Evolutionary conservation across 1,284 basidiomycete genomes (phyloP).

Genomic region (Trichosporon asahii): DNA sequence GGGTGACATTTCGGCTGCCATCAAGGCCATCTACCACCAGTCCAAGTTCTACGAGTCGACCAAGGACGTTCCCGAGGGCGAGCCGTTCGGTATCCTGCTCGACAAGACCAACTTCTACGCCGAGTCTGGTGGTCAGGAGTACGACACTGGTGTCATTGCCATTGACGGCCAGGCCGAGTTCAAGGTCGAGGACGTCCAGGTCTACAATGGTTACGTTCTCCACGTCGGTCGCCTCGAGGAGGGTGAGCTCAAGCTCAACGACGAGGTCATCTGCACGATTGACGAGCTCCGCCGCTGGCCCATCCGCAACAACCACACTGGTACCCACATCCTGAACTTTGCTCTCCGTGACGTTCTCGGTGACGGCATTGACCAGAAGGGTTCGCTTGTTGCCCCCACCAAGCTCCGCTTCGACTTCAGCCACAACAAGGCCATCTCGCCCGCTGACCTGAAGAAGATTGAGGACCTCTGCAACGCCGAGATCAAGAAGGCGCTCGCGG

Average conservation of each 20-base stretch:
- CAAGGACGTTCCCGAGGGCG: slow-evolving; percentile 59
- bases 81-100: slow-evolving; percentile 79
- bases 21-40: slow-evolving; percentile 84
- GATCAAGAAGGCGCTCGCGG: slow-evolving; percentile 83
- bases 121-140: slow-evolving; percentile 95
- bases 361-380: slow-evolving; percentile 96
- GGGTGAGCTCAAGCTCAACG: slow-evolving; percentile 64
- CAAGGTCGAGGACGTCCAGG: slow-evolving; percentile 88
- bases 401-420: slow-evolving; percentile 99
- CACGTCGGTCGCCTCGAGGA: slow-evolving; percentile 85
- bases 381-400: slow-evolving; percentile 90
- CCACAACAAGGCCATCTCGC: slow-evolving; percentile 80
- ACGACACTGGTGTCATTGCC: slow-evolving; percentile 90
- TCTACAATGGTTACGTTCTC: slow-evolving; percentile 77
- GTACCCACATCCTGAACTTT: slow-evolving; percentile 96
- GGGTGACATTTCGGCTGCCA: slow-evolving; percentile 69
- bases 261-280: slow-evolving; percentile 68
- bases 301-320: slow-evolving; percentile 95
- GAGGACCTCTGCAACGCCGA: slow-evolving; percentile 81
- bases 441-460: slow-evolving; percentile 74
- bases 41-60: slow-evolving; percentile 74
- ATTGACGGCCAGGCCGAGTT: slow-evolving; percentile 91
- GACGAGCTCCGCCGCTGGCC: slow-evolving; percentile 92
- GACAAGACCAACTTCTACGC: slow-evolving; percentile 98
- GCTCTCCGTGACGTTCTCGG: slow-evolving; percentile 87